Conservation (phyloP, 495 filamentous ascomycete species). For the Aspergillus biplanus region DNA sequence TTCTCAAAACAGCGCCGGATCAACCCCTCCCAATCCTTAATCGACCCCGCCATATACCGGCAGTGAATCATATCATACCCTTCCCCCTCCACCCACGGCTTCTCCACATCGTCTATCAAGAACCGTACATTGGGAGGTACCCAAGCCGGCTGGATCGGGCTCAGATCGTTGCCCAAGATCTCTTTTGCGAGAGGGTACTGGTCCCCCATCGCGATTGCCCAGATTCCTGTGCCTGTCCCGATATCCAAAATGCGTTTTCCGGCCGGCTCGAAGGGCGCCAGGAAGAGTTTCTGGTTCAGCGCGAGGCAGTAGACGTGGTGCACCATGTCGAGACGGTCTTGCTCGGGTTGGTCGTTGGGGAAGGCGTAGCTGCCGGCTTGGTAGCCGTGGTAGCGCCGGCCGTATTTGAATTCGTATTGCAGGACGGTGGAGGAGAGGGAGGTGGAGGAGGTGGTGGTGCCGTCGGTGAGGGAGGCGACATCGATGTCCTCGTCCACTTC, state of each 20-base stretch:
- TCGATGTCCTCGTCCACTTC: constrained; percentile 15
- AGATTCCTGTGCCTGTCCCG: constrained; percentile 45
- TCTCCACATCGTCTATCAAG: constrained; percentile 40
- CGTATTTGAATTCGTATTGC: constrained; percentile 31
- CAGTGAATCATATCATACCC: constrained; percentile 37
- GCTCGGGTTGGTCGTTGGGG: constrained; percentile 35
- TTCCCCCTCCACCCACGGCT: constrained; percentile 26
- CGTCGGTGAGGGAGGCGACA: not conserved
- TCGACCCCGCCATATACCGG: constrained; percentile 39
- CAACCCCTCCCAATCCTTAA: constrained; percentile 37
- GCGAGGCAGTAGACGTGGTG: constrained; percentile 24
- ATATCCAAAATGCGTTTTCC: constrained; percentile 26
- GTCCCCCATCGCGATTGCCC: constrained; percentile 43
- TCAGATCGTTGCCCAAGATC: constrained; percentile 45
- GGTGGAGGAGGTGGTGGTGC: constrained; percentile 11
- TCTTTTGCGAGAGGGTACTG: constrained; percentile 24
- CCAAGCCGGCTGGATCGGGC: constrained; percentile 52
- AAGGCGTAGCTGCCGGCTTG: constrained; percentile 28
- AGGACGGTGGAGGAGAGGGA: constrained; percentile 33
- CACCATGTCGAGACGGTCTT: constrained; percentile 33
- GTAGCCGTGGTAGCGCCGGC: constrained; percentile 32
- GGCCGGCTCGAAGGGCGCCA: constrained; percentile 25
- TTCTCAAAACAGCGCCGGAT: constrained; percentile 28
- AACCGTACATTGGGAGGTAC: constrained; percentile 46
- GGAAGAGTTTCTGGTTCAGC: constrained; percentile 22